Evolutionary conservation across 148 eudicot genomes (phyloP).

Genomic region (Hydrangea macrophylla): DNA sequence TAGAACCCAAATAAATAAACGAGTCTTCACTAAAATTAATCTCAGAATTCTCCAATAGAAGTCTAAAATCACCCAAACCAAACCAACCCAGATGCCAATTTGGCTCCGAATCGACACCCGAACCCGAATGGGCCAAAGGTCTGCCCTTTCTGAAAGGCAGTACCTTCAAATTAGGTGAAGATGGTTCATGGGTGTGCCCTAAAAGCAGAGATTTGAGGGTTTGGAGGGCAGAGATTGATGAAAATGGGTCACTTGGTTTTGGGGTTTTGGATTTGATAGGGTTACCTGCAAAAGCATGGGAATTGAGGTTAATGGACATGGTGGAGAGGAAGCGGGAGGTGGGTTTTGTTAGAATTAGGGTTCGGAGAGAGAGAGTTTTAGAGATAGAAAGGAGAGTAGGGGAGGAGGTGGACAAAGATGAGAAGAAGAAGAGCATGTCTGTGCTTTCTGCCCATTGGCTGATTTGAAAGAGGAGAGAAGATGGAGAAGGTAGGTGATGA

Average conservation of each 20-base stretch:
- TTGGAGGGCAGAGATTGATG: constrained; percentile 57
- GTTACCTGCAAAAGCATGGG: constrained; percentile 84
- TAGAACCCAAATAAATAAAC: constrained; percentile 77
- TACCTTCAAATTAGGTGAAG: constrained; percentile 59
- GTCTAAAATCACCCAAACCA: constrained; percentile 55
- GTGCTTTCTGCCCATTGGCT: constrained; percentile 20
- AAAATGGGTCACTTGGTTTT: constrained; percentile 47
- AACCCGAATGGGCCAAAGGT: constrained; percentile 61
- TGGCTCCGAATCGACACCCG: constrained; percentile 23
- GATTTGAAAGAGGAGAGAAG: background rate
- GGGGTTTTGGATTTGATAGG: constrained; percentile 63
- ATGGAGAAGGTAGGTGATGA: constrained; percentile 1
- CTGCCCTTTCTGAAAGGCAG: constrained; percentile 82
- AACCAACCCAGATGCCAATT: constrained; percentile 95
- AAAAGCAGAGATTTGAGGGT: constrained; percentile 49
- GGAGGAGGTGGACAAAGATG: constrained; percentile 14
- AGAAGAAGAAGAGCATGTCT: constrained; percentile 36
- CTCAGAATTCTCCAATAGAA: constrained; percentile 42
- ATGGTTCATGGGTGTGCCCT: constrained; percentile 31
- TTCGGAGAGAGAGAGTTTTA: constrained; percentile 25
- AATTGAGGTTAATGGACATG: constrained; percentile 48
- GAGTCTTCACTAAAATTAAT: constrained; percentile 52
- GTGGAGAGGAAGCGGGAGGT: constrained; percentile 21
- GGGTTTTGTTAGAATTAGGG: constrained; percentile 18
- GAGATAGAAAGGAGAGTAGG: constrained; percentile 20